Base-by-base conservation (phyloP, 208 protist genomes). In the Leishmania tarentolae region DNA sequence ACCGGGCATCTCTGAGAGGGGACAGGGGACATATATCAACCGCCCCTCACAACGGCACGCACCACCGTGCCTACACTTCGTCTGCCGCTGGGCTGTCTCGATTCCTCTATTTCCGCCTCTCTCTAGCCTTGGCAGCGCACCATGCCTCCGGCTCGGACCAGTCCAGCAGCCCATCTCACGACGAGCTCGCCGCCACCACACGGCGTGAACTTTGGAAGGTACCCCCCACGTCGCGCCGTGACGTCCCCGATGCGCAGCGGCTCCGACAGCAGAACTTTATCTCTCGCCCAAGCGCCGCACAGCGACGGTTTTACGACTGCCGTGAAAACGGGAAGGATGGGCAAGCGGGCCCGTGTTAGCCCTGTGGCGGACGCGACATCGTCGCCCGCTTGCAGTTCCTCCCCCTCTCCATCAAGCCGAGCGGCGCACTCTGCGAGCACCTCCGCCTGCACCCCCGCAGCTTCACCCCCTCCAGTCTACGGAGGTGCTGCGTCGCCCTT, bases 191-290 rank as follows among this genome's bases (percentile, higher is more conserved):
- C 56, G 21, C 53, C 78, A 4, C 15, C 78, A 17, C 59, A 50
- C 28, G 78, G 76, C 24, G 65, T 82, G 21, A 57, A 70, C 42
- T 86, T 82, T 7, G 78, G 82, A 37, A 63, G 82, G 0, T 80
- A 80, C 65, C 66, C 76, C n/a, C 74, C 80, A 42, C 63, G 37
- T 15, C 57, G 78, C 8, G 73, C 72, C 31, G 74, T 56, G 2
- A 82, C 82, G 66, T 86, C 82, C 8, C 78, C 78, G 42, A 78
- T 73, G 46, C 82, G 78, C 42, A 75, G 37, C 50, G 74, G 73
- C 21, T 47, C 46, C 8, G 59, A 61, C 13, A 31, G 50, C 57
- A 0, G 59, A 21, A 15, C 75, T 21, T 15, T n/a, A 28, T n/a
- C 17, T 46, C 56, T 4, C 35, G 13, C 42, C 7, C 61, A 52